Percentiles rank a stretch among this genome's conserved stretches.
These are phyloP conservation scores for Trichocomaceae sp. DNA, from an alignment of 2,329 filamentous ascomycete genomes.

Conservation along the genomic window DNA sequence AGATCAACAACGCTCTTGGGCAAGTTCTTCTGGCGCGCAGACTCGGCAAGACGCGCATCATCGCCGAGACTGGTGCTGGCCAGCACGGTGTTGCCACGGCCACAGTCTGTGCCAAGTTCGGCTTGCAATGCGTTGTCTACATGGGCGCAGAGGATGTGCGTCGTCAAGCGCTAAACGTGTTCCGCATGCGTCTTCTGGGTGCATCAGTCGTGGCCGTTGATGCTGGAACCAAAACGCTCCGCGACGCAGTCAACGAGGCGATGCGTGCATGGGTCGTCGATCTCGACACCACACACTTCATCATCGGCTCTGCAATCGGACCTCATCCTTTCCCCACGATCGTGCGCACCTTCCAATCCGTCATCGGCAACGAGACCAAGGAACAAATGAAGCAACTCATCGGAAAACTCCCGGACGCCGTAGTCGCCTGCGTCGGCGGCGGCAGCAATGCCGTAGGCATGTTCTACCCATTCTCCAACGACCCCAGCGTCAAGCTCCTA, in stretches of 20 bases:
- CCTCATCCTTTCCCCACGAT: constrained; percentile 98
- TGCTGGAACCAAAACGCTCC: constrained; percentile 74
- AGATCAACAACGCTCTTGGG: constrained; percentile 97
- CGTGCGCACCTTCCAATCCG: constrained; percentile 92
- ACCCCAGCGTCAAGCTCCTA: constrained; percentile 75
- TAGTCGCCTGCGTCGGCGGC: constrained; percentile 93
- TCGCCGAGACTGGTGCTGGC: constrained; percentile 93
- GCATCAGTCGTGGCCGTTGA: constrained; percentile 90
- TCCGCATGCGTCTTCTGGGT: constrained; percentile 94
- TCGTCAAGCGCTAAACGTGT: constrained; percentile 93
- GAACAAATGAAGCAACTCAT: constrained; percentile 77
- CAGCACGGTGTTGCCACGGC: constrained; percentile 98
- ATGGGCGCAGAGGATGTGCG: constrained; percentile 98
- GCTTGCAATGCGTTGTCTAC: constrained; percentile 95
- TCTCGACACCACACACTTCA: constrained; percentile 93
- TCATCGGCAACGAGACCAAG: constrained; percentile 94
- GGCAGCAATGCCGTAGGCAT: constrained; percentile 94
- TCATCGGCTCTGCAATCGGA: constrained; percentile 94
- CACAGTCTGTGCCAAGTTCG: constrained; percentile 95
- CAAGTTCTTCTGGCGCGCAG: constrained; percentile 81
- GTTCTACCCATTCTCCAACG: constrained; percentile 93
- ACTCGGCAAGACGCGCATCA: constrained; percentile 92
- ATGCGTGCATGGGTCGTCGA: constrained; percentile 89
- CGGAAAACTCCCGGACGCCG: constrained; percentile 87
- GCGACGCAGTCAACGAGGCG: constrained; percentile 91